Evolutionary conservation across 2,329 filamentous ascomycete species (phyloP), one percentile per base, ranked within the genome.

Genomic region (Podosphaera fusca): DNA sequence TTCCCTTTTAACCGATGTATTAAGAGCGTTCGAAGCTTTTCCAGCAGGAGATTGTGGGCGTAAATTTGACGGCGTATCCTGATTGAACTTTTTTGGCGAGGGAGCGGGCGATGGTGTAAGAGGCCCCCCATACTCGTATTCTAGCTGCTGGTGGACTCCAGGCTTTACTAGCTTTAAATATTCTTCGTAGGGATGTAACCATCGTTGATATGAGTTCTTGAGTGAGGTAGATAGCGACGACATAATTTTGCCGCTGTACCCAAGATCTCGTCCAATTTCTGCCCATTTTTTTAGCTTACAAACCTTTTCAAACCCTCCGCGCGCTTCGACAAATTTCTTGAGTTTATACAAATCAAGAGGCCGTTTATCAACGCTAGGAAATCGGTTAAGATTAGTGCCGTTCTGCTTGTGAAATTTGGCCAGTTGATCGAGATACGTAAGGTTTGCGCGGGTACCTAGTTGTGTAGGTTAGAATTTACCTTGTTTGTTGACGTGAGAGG

Each of bases 241-340:
- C 92, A 98, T 98, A 61, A 98, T 98, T 73, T 98, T 98, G 67
- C 92, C 92, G 67, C 90, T 96, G 70, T 98, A 98, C 57, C 92
- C 92, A 53, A 98, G 73, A 68, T 96, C 92, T 65, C 92, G 82
- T 38, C 92, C 92, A 64, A 98, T 96, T 69, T 98, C 92, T 14
- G 92, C 92, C 92, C 92, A 98, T 72, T 96, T 96, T 72, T 98
- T 98, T 57, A 84, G 77, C 70, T 95, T 95, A 76, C 92, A 98
- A 50, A 98, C 92, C 66, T 86, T 86, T 57, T 95, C 89, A 64
- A 98, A 98, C 2, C 92, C 92, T 52, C 92, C 92, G 60, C 92
- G 81, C 35, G 87, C 84, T 67, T 96, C 92, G 40, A 98, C 92
- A 0, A 90, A 90, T 68, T 96, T 96, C 70, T 96, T 96, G 59